Evolutionary conservation across 176 grass and related monocot species (phyloP).

Genomic region (Raddia distichophylla): DNA sequence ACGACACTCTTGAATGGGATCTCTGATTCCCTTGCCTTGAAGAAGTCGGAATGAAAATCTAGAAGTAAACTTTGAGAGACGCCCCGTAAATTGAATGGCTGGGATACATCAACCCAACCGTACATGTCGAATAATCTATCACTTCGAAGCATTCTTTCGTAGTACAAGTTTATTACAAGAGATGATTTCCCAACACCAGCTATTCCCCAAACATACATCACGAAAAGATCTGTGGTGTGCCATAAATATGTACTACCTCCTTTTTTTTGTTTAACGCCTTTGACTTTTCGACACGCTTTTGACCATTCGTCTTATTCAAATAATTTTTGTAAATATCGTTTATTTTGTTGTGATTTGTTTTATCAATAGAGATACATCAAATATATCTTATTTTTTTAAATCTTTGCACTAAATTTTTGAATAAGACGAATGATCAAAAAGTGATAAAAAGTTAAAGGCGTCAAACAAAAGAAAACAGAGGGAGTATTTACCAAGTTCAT

Average conservation of each 20-base stretch:
- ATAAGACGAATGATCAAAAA: no score
- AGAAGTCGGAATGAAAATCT: neutral
- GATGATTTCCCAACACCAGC: conserved; percentile 20
- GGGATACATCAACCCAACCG: conserved; percentile 16
- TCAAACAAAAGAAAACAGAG: no score
- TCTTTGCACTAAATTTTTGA: no score
- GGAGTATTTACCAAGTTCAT: neutral
- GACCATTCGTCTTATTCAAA: no score
- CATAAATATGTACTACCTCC: fast-evolving
- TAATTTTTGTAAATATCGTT: no score
- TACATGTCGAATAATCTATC: neutral
- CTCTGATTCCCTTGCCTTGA: neutral
- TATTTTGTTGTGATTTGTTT: no score
- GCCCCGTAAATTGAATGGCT: conserved; percentile 12
- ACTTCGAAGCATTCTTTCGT: neutral
- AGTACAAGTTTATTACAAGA: neutral
- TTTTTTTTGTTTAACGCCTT: no score
- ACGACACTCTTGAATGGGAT: neutral
- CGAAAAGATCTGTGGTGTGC: neutral
- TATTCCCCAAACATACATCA: conserved; percentile 29
- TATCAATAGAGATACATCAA: no score
- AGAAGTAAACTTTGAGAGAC: neutral
- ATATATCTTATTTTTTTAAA: no score
- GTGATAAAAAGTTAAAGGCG: no score
- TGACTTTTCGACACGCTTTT: no score